Evolutionary conservation across 2,329 filamentous ascomycete species (phyloP), one percentile per base, ranked within the genome.

Genomic region (Ascomycota sp.): DNA sequence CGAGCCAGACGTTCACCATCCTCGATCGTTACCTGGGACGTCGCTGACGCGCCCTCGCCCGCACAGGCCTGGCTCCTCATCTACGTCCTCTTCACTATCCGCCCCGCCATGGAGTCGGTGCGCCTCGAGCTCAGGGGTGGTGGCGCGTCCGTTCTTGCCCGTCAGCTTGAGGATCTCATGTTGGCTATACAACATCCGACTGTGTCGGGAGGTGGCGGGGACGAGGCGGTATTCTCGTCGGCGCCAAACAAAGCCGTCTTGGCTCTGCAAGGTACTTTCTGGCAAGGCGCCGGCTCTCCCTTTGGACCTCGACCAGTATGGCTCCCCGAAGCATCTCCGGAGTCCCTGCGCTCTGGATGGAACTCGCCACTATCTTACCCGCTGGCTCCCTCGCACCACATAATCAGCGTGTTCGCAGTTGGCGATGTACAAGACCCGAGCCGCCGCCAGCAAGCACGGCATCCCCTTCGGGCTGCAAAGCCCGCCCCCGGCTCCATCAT

Each of bases 381-480:
- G n/a, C 43, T 60, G 12, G 57, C 61, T 6, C 59, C 64, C 4
- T 52, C 62, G 24, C 56, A 60, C 36, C 57, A 66, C 46, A 59
- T 56, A 27, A 49, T 55, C 35, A 56, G 54, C 2, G 45, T 56
- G 10, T 39, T 48, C 24, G 44, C 52, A 4, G 53, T 55, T 6
- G 55, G 54, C 27, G 56, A 60, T 34, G 53, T 55, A 12, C 48
- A 57, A 30, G 53, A 58, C 35, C 53, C 56, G 6, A 48, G 48
- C 9, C 48, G 56, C 34, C 46, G 45, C 38, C 54, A 57, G 40
- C 68, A 76, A 48, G 60, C 68, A 9, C 72, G 68, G 52, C 78
- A 84, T 52, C 78, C 78, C 4, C 61, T 75, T 7, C 72, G 79
- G 7, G 70, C 72, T 1, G 63, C 70, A 27, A 84, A 86, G 56